Conservation (phyloP, 495 filamentous ascomycete species). For the Neurospora sp. region DNA sequence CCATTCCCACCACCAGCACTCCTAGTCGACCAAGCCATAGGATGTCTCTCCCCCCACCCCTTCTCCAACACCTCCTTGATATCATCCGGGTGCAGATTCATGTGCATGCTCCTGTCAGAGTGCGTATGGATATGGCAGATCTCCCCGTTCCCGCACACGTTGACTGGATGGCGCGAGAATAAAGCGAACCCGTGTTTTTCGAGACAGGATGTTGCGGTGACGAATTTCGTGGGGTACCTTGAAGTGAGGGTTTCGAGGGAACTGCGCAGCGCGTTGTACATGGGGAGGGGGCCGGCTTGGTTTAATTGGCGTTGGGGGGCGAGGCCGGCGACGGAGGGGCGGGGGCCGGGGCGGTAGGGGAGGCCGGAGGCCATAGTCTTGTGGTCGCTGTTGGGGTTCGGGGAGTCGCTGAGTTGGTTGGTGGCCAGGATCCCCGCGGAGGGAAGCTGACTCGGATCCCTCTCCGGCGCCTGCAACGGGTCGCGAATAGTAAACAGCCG, state of each 20-base stretch:
- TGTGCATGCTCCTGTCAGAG: conserved; percentile 64
- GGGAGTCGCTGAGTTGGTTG: conserved; percentile 44
- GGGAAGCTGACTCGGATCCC: conserved; percentile 25
- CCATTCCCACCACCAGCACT: neutral
- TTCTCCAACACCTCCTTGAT: conserved; percentile 64
- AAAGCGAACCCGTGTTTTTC: conserved; percentile 72
- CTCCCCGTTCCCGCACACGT: conserved; percentile 62
- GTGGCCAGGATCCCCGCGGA: conserved; percentile 27
- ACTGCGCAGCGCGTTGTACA: conserved; percentile 41
- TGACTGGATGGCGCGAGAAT: conserved; percentile 51
- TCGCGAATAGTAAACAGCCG: conserved; percentile 50
- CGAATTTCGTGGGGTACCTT: conserved; percentile 39
- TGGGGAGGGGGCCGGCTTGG: conserved; percentile 44
- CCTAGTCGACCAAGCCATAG: conserved; percentile 48
- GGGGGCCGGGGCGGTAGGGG: conserved; percentile 47
- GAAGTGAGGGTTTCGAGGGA: conserved; percentile 42
- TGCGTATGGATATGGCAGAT: conserved; percentile 66
- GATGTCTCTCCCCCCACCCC: conserved; percentile 87
- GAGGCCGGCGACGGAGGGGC: conserved; percentile 61
- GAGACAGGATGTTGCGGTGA: conserved; percentile 58
- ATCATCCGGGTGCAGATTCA: conserved; percentile 70
- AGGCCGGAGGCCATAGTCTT: conserved; percentile 30
- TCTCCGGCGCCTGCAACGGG: conserved; percentile 37
- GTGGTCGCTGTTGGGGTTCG: conserved; percentile 61
- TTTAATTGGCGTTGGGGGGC: conserved; percentile 70